These are phyloP conservation scores for Tilletiopsis washingtonensis DNA, from an alignment of 1,284 basidiomycete genomes.

Conservation along the genomic window DNA sequence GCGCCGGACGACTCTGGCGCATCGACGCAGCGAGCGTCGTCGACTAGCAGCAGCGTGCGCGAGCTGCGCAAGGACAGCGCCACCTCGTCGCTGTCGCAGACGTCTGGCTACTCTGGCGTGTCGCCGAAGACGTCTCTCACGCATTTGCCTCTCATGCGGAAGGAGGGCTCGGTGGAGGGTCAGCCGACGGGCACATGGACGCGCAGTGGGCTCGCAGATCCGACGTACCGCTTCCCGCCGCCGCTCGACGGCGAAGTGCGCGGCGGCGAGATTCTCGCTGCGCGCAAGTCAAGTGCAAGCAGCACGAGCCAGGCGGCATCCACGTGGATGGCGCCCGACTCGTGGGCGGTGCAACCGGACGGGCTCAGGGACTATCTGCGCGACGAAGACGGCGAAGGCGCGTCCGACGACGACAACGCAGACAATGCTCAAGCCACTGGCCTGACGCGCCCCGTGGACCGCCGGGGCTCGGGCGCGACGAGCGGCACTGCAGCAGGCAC, in stretches of 20 bases:
- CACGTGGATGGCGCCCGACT: slow-evolving; percentile 44
- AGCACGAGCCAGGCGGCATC: slow-evolving; percentile 11
- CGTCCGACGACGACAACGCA: too few species aligned
- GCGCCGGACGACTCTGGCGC: too few species aligned
- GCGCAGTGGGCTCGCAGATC: slow-evolving; percentile 15
- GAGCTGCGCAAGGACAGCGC: slow-evolving; percentile 24
- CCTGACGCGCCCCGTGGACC: too few species aligned
- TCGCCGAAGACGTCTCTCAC: slow-evolving; percentile 32
- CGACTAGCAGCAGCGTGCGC: not conserved
- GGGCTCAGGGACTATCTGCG: slow-evolving; percentile 22
- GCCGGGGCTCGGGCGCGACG: too few species aligned
- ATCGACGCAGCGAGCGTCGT: too few species aligned
- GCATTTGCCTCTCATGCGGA: slow-evolving; percentile 12
- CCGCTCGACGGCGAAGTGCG: slow-evolving; percentile 3
- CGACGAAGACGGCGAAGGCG: slow-evolving; percentile 24
- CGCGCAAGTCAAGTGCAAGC: slow-evolving; percentile 26
- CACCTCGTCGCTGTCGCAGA: slow-evolving; percentile 17
- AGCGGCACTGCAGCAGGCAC: too few species aligned
- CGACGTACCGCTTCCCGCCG: slow-evolving; percentile 24
- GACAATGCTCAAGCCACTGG: too few species aligned
- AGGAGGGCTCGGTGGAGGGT: too few species aligned
- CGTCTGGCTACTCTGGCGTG: slow-evolving; percentile 30
- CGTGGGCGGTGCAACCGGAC: slow-evolving; percentile 44
- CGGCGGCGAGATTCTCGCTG: slow-evolving; percentile 7
- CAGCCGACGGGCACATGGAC: slow-evolving; percentile 7